Percentiles rank a stretch among this genome's conserved stretches.
phyloP scores from a whole-genome alignment of 495 filamentous ascomycete genomes.

The Penicillium flavigenum region DNA sequence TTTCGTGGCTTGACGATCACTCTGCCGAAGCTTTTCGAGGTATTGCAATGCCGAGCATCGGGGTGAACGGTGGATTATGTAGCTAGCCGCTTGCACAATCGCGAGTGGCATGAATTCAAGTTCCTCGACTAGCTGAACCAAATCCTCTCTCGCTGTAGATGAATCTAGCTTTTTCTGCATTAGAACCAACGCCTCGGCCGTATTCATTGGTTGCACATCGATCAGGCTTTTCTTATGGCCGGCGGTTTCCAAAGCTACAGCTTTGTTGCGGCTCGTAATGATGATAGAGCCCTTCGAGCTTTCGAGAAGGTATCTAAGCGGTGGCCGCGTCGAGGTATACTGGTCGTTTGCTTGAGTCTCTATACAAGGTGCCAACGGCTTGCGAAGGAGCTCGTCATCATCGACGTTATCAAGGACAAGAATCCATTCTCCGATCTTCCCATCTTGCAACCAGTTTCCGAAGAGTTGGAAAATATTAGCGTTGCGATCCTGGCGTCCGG shows the following conservation, averaged over 20 bases:
- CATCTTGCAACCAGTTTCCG: constrained; percentile 37
- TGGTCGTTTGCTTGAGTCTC: constrained; percentile 18
- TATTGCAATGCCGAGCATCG: constrained; percentile 34
- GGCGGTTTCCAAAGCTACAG: constrained; percentile 24
- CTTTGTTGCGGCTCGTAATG: constrained; percentile 36
- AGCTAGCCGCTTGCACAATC: constrained; percentile 49
- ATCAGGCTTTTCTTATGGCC: constrained; percentile 36
- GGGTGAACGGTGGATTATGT: constrained; percentile 36
- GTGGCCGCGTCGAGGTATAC: neutral
- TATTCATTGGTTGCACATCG: constrained; percentile 35
- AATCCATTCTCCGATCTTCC: constrained; percentile 23
- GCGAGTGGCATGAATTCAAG: constrained; percentile 51
- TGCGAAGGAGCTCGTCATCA: constrained; percentile 27
- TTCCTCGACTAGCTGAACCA: constrained; percentile 29
- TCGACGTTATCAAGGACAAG: constrained; percentile 17
- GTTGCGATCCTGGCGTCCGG: constrained; percentile 33
- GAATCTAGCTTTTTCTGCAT: constrained; percentile 39
- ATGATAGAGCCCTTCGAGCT: constrained; percentile 19
- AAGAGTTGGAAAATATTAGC: constrained; percentile 44
- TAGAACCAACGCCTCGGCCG: constrained; percentile 34
- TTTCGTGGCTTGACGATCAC: constrained; percentile 10
- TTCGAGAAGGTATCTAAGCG: neutral
- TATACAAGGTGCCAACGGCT: constrained; percentile 4
- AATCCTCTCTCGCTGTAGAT: constrained; percentile 9
- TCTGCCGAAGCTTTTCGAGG: constrained; percentile 31